These are phyloP conservation scores for Paramyrothecium sp. DNA, from an alignment of 2,329 filamentous ascomycete genomes.

Conservation along the genomic window DNA sequence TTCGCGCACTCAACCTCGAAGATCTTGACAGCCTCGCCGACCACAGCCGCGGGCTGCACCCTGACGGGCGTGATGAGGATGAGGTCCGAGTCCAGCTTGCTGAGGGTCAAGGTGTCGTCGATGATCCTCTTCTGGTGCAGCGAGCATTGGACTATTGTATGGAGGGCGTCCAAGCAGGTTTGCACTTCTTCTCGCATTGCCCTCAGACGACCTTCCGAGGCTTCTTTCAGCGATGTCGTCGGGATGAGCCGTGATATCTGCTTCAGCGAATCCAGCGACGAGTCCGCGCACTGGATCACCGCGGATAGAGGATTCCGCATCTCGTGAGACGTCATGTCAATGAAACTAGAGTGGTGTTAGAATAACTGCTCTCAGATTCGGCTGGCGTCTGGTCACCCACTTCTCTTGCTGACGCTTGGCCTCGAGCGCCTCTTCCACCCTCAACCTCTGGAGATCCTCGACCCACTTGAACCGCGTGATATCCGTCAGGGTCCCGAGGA, in stretches of 20 bases:
- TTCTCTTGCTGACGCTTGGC: background rate
- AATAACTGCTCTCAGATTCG: background rate
- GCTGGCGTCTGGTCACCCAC: background rate
- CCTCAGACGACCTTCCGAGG: background rate
- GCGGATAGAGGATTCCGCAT: background rate
- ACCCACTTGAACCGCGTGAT: background rate
- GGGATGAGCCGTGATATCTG: background rate
- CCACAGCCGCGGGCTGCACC: background rate
- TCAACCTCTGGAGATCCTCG: background rate
- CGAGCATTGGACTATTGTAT: background rate
- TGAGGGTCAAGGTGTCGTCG: background rate
- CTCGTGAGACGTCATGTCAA: background rate
- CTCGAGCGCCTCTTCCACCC: background rate
- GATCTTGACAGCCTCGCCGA: background rate
- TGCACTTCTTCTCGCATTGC: background rate
- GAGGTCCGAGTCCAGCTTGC: background rate
- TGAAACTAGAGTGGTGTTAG: background rate
- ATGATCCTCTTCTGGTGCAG: background rate
- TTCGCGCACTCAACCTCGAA: background rate
- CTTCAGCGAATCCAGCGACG: background rate
- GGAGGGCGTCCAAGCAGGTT: background rate
- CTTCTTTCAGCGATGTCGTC: background rate
- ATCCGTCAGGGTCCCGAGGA: background rate
- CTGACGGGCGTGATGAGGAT: background rate
- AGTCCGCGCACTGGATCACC: background rate